A percentile compares a stretch with the other conserved stretches of the same genome.
phyloP scores from a whole-genome alignment of 1,139 yeast species.

The Candida pseudoviswanathii region DNA sequence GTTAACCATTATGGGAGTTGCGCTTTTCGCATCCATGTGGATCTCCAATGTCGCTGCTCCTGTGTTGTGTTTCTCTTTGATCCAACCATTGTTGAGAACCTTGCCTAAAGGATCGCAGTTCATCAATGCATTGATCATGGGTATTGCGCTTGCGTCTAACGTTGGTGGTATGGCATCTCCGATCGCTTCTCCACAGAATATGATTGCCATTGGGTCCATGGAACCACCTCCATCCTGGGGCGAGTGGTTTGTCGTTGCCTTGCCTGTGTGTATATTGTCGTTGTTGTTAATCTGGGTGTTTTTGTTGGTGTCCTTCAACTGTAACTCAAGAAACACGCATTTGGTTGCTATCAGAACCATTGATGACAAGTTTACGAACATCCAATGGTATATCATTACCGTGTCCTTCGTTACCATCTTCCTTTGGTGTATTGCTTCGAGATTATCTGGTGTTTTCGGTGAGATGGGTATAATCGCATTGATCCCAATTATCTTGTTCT shows the following conservation, averaged over 20 bases:
- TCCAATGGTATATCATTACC: slow-evolving; percentile 65
- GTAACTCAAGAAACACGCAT: slow-evolving; percentile 42
- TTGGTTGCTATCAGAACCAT: slow-evolving; percentile 57
- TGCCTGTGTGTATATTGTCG: slow-evolving; percentile 62
- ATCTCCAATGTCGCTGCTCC: slow-evolving; percentile 81
- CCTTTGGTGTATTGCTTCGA: slow-evolving; percentile 71
- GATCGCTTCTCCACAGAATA: slow-evolving; percentile 76
- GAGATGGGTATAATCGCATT: slow-evolving; percentile 73
- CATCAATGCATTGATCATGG: slow-evolving; percentile 64
- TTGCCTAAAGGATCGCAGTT: slow-evolving; percentile 63
- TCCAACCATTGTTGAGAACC: slow-evolving; percentile 65
- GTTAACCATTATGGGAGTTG: slow-evolving; percentile 66
- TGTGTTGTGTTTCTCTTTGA: slow-evolving; percentile 67
- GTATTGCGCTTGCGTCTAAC: slow-evolving; percentile 73
- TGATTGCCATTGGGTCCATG: slow-evolving; percentile 71
- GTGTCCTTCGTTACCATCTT: slow-evolving; percentile 58
- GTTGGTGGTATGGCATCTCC: slow-evolving; percentile 84
- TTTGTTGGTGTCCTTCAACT: slow-evolving; percentile 58
- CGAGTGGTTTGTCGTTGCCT: slow-evolving; percentile 69
- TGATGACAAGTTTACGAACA: slow-evolving; percentile 57
- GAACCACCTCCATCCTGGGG: slow-evolving; percentile 75
- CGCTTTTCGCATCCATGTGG: slow-evolving; percentile 76
- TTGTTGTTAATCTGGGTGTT: slow-evolving; percentile 59
- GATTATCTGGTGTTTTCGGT: slow-evolving; percentile 58
- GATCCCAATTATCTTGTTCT: slow-evolving; percentile 64